Evolutionary conservation across 2,329 filamentous ascomycete species (phyloP), one percentile per base, ranked within the genome.

Genomic region (Coleophoma cylindrospora): DNA sequence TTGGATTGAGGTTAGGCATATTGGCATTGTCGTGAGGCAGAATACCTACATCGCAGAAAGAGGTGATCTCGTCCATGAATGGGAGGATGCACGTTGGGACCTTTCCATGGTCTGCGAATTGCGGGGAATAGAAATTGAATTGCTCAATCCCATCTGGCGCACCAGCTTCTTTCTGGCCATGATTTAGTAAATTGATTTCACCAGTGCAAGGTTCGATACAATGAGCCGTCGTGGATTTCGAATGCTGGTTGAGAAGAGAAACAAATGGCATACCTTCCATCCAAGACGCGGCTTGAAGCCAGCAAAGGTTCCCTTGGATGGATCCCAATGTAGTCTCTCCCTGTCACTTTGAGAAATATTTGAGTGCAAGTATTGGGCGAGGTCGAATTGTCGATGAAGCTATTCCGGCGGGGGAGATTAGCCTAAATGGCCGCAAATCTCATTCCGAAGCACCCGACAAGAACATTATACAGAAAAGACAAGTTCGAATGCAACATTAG

Each of bases 281-380:
- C 66, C 74, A 58, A 63, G 72, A n/a, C 54, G 72, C 53, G 68
- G 74, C 58, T 78, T 77, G 61, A 74, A 78, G 0, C 74, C 74
- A 3, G 74, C 74, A 70, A 71, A 77, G 1, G 65, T 56, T n/a
- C 75, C 75, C 0, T 65, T 73, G 4, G 74, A 70, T 0, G 74
- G 74, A 53, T 70, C 60, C 55, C 74, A 77, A 0, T 76, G 67
- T 14, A 77, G 68, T 1, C 68, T 66, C 49, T 74, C 57, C 56
- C 75, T 76, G 55, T 77, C 75, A 49, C 74, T 71, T 7, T 75
- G 70, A 13, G 64, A 71, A 21, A 77, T 77, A 52, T 77, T 75
- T 36, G 68, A 54, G 61, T 76, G 74, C 34, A 76, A 54, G 47
- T 76, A 77, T 46, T 77, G 74, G 6, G 74, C 74, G 10, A 78